Base-by-base conservation (phyloP, 2,329 filamentous ascomycete genomes). In the Orbilia brochopaga region DNA sequence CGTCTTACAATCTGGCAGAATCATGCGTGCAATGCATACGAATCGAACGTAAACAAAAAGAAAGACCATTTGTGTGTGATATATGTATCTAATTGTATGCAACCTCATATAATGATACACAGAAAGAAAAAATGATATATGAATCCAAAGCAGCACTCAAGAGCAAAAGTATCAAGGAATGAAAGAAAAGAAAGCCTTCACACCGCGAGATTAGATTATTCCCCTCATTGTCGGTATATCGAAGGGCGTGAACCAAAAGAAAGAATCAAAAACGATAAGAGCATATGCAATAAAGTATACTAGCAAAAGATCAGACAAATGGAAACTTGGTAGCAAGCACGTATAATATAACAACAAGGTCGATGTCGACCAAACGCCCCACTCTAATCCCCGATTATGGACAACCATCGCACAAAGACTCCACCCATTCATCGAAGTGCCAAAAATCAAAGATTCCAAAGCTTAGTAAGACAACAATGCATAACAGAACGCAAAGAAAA, bases 361-460 rank as follows among this genome's bases (percentile, higher is more conserved):
- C 44, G 44, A 23, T 21, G 15, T 50, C 40, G 48, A 70, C 44
- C 53, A 59, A 63, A 42, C 60, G 24, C 60, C 59, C 55, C 53
- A 60, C 54, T 60, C 67, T 64, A 70, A 57, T 53, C 55, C 53
- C 66, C n/a, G n/a, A n/a, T n/a, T n/a, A n/a, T n/a, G n/a, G n/a
- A n/a, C n/a, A n/a, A n/a, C n/a, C 58, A 63, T 60, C 57, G 44
- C 40, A 21, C 37, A 55, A 23, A 23, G 19, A 48, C 19, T 21
- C 44, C 19, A 19, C 5, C 21, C 15, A 10, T 53, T 32, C 21
- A 53, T 19, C n/a, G 2, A 10, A 53, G 24, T 23, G 27, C 27
- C 27, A 32, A 32, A 32, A 42, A n/a, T n/a, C n/a, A 59, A 44
- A 56, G 63, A 63, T 59, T 69, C 65, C 57, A 63, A 51, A 69